Evolutionary conservation across 2,329 filamentous ascomycete species (phyloP).

Genomic region (Fonsecaea multimorphosa): DNA sequence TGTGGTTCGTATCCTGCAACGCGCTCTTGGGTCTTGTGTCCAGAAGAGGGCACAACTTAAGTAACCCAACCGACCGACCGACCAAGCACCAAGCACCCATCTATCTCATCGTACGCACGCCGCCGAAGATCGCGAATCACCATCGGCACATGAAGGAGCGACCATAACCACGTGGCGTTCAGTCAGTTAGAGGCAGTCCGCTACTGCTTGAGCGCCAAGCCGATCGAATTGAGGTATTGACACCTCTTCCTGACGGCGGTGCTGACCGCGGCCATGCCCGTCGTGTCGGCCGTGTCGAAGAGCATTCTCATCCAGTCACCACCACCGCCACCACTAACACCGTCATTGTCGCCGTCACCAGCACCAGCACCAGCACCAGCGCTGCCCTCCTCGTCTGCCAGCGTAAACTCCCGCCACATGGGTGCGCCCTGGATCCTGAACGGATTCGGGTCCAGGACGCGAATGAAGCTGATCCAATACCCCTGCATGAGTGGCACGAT

Average conservation of each 20-base stretch:
- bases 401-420: slow-evolving; percentile 31
- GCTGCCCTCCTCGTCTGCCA: neutral
- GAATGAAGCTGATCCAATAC: slow-evolving; percentile 78
- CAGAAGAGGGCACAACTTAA: too few relatives aligned
- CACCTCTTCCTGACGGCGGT: slow-evolving; percentile 53
- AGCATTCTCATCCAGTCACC: slow-evolving; percentile 48
- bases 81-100: too few relatives aligned
- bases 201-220: slow-evolving; percentile 53
- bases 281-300: slow-evolving; percentile 52
- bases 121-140: too few relatives aligned
- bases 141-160: too few relatives aligned
- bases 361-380: slow-evolving; percentile 38
- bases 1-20: too few relatives aligned
- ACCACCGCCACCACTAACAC: slow-evolving; percentile 38
- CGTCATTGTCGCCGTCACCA: neutral
- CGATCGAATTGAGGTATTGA: slow-evolving; percentile 58
- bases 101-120: too few relatives aligned
- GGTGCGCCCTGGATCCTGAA: slow-evolving; percentile 23
- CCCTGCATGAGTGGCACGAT: slow-evolving; percentile 68
- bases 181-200: neutral
- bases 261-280: slow-evolving; percentile 54
- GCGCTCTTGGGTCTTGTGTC: too few relatives aligned
- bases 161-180: too few relatives aligned
- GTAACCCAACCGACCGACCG: too few relatives aligned
- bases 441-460: slow-evolving; percentile 69